Evolutionary conservation across 2,329 filamentous ascomycete species (phyloP).

Genomic region (Ceratocystis harringtonii): DNA sequence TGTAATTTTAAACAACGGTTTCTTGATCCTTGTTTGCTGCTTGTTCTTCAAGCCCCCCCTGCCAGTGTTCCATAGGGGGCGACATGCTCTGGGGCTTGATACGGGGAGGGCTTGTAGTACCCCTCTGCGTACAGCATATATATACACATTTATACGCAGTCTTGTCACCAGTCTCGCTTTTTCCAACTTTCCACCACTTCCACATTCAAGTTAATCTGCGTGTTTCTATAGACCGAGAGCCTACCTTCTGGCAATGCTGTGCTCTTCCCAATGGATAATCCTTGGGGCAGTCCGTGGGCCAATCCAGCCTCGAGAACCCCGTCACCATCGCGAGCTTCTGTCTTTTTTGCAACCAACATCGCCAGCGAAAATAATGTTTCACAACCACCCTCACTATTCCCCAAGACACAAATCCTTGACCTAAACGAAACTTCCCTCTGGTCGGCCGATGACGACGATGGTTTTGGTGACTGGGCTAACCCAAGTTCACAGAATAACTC

Average conservation of each 20-base stretch:
- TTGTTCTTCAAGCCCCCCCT: conserved; percentile 4
- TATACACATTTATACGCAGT: background rate
- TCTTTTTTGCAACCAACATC: background rate
- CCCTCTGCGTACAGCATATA: background rate
- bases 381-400: background rate
- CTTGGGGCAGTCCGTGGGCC: conserved; percentile 47
- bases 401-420: conserved; percentile 6
- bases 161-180: background rate
- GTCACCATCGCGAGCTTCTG: conserved; percentile 9
- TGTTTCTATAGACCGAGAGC: background rate
- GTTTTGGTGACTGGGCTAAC: conserved; percentile 12
- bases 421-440: conserved; percentile 10
- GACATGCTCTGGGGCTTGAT: background rate
- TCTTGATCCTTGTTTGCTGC: conserved; percentile 2
- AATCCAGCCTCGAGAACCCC: conserved; percentile 21
- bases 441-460: conserved; percentile 7
- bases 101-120: background rate
- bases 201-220: background rate
- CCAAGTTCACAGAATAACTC: background rate
- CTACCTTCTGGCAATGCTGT: conserved; percentile 10
- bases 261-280: conserved; percentile 39
- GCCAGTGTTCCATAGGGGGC: background rate
- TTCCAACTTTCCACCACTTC: background rate
- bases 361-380: conserved; percentile 4
- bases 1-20: background rate